phyloP scores from a whole-genome alignment of 352 stramenopile genomes.

The Phytophthora constricta region DNA sequence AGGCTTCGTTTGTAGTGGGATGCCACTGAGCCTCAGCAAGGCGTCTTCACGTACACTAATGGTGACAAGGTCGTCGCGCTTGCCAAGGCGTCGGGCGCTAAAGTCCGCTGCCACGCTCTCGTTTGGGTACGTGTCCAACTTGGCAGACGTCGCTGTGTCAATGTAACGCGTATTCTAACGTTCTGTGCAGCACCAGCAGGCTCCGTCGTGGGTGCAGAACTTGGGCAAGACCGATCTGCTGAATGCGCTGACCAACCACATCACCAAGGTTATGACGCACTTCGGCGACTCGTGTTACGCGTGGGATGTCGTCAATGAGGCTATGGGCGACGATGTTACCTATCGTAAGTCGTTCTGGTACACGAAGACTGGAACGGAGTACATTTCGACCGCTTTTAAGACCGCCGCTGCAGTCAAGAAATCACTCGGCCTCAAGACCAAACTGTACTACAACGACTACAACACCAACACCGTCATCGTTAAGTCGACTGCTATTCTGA shows the following conservation, averaged over 20 bases:
- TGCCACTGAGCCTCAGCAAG: constrained; percentile 7
- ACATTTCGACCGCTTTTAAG: constrained; percentile 18
- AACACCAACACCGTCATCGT: constrained; percentile 13
- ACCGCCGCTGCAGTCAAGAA: constrained; percentile 17
- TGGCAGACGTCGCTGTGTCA: background rate
- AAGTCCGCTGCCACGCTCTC: constrained; percentile 20
- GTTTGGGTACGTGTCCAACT: constrained; percentile 5
- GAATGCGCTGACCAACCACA: constrained; percentile 12
- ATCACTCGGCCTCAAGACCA: constrained; percentile 4
- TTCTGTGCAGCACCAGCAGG: constrained; percentile 10
- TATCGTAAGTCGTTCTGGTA: constrained; percentile 21
- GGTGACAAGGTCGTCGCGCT: constrained; percentile 5
- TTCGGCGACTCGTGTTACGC: constrained; percentile 15
- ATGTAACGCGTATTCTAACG: background rate
- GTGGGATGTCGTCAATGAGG: constrained; percentile 19
- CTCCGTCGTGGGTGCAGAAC: constrained; percentile 14
- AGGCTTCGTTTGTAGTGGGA: constrained; percentile 30
- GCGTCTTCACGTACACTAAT: constrained; percentile 5
- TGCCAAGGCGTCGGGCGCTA: constrained; percentile 1
- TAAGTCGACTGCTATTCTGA: constrained; percentile 11
- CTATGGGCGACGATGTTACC: constrained; percentile 8
- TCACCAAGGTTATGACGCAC: constrained; percentile 12
- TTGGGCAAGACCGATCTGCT: constrained; percentile 13
- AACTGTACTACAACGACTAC: constrained; percentile 7
- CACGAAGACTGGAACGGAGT: constrained; percentile 17